phyloP scores from a whole-genome alignment of 805 yeast species.

The Wickerhamiella galacta region DNA sequence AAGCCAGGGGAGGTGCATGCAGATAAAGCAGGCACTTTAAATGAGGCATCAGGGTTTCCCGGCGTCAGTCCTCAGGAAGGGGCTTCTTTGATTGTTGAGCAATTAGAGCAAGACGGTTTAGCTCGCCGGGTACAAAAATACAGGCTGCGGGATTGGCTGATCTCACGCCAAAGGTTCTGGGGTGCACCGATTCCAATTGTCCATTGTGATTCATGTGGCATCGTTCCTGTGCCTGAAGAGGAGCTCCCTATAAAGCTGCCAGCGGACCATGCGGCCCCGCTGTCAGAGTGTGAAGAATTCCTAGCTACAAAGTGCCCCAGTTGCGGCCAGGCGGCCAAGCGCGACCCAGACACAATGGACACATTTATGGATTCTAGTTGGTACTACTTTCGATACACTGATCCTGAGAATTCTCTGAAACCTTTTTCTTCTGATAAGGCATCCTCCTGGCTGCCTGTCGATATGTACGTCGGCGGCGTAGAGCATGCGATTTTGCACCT shows the following conservation, averaged over 20 bases:
- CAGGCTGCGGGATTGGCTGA: constrained; percentile 81
- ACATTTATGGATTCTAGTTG: constrained; percentile 96
- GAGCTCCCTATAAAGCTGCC: constrained; percentile 78
- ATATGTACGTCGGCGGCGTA: constrained; percentile 83
- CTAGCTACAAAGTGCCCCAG: constrained; percentile 64
- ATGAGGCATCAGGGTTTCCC: constrained; percentile 31
- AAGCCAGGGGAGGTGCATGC: constrained; percentile 15
- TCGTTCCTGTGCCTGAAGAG: constrained; percentile 80
- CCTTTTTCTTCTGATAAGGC: constrained; percentile 42
- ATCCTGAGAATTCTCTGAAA: constrained; percentile 38
- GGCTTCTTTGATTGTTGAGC: constrained; percentile 27
- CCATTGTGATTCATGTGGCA: constrained; percentile 73
- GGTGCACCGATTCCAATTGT: constrained; percentile 96
- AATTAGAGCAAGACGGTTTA: constrained; percentile 23
- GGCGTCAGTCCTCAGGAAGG: constrained; percentile 42
- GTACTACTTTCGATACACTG: constrained; percentile 79
- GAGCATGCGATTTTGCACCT: constrained; percentile 93
- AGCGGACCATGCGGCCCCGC: constrained; percentile 40
- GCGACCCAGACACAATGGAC: constrained; percentile 98
- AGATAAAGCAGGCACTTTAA: constrained; percentile 31
- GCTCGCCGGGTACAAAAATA: constrained; percentile 40
- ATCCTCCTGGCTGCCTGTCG: constrained; percentile 54
- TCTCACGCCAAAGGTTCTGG: constrained; percentile 92
- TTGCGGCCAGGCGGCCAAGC: constrained; percentile 48
- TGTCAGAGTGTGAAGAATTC: constrained; percentile 50